phyloP scores from a whole-genome alignment of 2,329 filamentous ascomycete genomes.

The Sporothrix euskadiensis region DNA sequence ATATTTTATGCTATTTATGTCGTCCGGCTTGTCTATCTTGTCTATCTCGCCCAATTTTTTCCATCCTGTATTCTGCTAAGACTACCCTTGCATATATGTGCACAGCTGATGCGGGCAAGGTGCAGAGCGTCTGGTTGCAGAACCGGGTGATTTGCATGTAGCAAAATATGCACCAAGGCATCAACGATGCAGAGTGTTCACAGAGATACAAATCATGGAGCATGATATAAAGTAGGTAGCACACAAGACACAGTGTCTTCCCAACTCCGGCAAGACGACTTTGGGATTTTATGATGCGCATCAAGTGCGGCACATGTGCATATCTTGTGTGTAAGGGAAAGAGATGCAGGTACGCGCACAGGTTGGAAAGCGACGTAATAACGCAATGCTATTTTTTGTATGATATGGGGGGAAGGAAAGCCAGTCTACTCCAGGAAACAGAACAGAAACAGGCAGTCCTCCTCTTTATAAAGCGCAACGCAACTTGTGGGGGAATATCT shows the following conservation, averaged over 20 bases:
- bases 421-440: neutral
- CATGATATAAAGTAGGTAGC: neutral
- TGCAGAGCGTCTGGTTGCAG: neutral
- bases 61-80: neutral
- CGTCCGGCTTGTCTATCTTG: neutral
- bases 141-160: neutral
- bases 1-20: neutral
- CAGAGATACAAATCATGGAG: neutral
- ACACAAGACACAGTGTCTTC: neutral
- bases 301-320: neutral
- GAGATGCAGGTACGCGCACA: neutral
- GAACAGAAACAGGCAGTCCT: neutral
- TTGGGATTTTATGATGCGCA: neutral
- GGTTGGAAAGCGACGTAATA: neutral
- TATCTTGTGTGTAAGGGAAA: neutral
- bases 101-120: neutral
- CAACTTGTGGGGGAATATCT: constrained; percentile 21
- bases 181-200: neutral
- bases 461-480: neutral
- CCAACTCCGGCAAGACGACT: neutral
- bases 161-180: neutral
- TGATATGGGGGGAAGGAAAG: neutral
- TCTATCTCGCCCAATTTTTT: neutral
- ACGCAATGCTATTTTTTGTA: constrained; percentile 1
- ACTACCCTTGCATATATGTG: constrained; percentile 9